Evolutionary conservation across 2,329 filamentous ascomycete species (phyloP), one percentile per base, ranked within the genome.

Genomic region (Clonostachys chloroleuca): DNA sequence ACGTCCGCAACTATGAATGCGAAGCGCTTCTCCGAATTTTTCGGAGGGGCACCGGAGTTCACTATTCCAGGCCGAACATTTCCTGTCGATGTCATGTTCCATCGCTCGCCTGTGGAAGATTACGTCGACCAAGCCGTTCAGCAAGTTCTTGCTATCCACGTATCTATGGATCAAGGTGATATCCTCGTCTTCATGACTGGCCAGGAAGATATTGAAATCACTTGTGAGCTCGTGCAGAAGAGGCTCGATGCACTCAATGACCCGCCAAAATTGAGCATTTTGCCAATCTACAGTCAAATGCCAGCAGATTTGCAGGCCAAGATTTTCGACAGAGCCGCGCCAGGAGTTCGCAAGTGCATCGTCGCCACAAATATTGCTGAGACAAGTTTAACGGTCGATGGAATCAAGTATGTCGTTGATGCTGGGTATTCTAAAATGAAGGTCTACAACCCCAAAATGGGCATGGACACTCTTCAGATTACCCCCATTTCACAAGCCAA

Each of bases 201-300:
- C 12, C 94, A 97, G 64, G 95, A 99, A 68, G 94, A 99, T 60
- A 99, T 99, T 51, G 94, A 99, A 65, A 87, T 87, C 40, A 99
- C 95, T 0, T 99, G 94, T 62, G 94, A 99, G 60, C 74, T 97
- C 17, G 80, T 97, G 4, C 89, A 89, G 47, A 92, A 96, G 62
- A 80, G 94, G 40, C 74, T 99, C 14, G 86, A 89, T 53, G 81
- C 92, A 33, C 78, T 99, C 34, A 97, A 96, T 52, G 92, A 99
- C 58, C 92, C 94, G 1, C 92, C 94, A 2, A 92, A 96, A 62
- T 81, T 99, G 49, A 92, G 89, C 62, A 95, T 99, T 47, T 70
- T 99, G 30, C 95, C 95, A 0, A 97, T 99, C 47, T 99, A 99
- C 80, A 96, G 91, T 77, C 94, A 99, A 66, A 96, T 99, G 94